These are phyloP conservation scores for Casaregolazyma lundiana DNA, from an alignment of 1,139 yeast species.

Conservation along the genomic window DNA sequence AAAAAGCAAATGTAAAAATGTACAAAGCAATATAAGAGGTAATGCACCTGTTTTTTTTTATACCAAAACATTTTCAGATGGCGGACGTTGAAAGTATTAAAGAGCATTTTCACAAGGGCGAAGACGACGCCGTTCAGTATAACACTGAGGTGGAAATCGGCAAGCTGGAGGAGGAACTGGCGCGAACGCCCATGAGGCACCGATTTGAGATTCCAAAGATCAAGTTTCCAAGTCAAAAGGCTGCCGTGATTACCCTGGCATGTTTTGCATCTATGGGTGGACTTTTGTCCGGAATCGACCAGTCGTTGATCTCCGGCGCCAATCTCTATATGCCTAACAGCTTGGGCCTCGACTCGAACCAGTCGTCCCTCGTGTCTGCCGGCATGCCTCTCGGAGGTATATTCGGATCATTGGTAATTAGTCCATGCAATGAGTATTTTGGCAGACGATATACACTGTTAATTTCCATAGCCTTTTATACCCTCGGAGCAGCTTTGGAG, in stretches of 20 bases:
- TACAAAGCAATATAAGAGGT: too few relatives aligned
- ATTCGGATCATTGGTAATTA: conserved; percentile 28
- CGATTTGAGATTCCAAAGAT: conserved; percentile 13
- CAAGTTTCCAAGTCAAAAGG: conserved; percentile 39
- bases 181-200: conserved; percentile 9
- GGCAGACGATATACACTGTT: conserved; percentile 52
- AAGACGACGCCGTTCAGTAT: not conserved
- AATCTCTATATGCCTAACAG: conserved; percentile 46
- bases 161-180: conserved; percentile 16
- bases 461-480: conserved; percentile 51
- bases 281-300: conserved; percentile 53
- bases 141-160: conserved; percentile 4
- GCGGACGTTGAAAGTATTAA: not conserved
- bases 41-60: too few relatives aligned
- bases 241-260: conserved; percentile 48
- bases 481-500: conserved; percentile 52
- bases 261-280: conserved; percentile 57
- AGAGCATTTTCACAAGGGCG: not conserved
- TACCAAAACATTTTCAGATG: not conserved
- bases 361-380: conserved; percentile 41
- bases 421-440: conserved; percentile 37
- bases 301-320: conserved; percentile 57
- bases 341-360: conserved; percentile 41
- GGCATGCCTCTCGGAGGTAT: conserved; percentile 59
- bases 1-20: too few relatives aligned